Base-by-base conservation (phyloP, 108 stramenopile genomes). In the Mediolabrus comicus region DNA sequence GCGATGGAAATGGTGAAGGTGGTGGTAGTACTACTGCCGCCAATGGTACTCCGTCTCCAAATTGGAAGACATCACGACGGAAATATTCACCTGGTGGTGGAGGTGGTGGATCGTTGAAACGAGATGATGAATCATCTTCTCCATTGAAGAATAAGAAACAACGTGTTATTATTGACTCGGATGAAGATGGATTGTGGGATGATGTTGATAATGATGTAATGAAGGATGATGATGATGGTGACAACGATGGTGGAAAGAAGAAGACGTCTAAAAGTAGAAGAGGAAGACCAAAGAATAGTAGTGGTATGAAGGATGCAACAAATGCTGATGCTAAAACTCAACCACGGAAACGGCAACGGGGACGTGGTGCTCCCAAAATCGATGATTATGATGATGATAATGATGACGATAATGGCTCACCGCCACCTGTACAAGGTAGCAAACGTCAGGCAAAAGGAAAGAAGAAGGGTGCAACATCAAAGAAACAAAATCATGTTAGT, bases 181-280 rank as follows among this genome's bases (percentile, higher is more conserved):
- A 66, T 66, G 71, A 60, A 0, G 78, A 69, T 65, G 74, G 67
- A 31, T 63, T 79, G 25, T 79, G 78, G 78, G 68, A 74, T 58
- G 73, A 74, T 75, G 62, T 54, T 0, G 72, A 74, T 32, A 63
- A 58, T 25, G 67, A 74, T 34, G 29, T 24, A 0, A 38, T 36
- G 34, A 38, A 63, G 61, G 43, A 31, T 17, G 32, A 32, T 34
- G 77, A 67, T 41, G 39, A 41, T 41, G 39, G 16, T 31, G 69
- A 22, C 38, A 54, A 69, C 16, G 59, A 59, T 29, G 53, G 5
- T 34, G 57, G 26, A 60, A 41, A 29, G 17, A 53, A 56, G 38
- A 66, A 29, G 46, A 27, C 41, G 51, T 33, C 24, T 17, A 25
- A 19, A 8, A 16, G 57, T 43, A n/a, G 46, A 17, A 52, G 16